Percentiles rank a stretch among this genome's conserved stretches.
Conservation (phyloP, 2,329 filamentous ascomycete species). For the Drechslerella stenobrocha region DNA sequence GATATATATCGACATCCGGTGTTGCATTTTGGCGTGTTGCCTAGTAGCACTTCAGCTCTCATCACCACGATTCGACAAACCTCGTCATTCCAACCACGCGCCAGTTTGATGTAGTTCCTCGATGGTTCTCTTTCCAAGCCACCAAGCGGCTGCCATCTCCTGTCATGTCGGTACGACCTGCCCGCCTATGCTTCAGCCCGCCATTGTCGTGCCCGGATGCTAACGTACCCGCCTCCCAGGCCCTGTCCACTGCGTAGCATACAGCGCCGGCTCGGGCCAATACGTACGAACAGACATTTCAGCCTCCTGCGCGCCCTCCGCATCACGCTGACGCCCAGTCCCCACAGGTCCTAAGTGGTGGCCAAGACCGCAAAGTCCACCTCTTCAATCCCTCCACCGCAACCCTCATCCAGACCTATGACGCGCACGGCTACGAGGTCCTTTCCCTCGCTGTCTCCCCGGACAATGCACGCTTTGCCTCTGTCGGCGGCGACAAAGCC, state of each 20-base stretch:
- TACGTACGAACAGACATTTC: slow-evolving; percentile 46
- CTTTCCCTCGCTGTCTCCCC: slow-evolving; percentile 73
- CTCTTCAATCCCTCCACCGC: slow-evolving; percentile 55
- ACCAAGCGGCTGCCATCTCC: slow-evolving; percentile 50
- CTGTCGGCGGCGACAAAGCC: slow-evolving; percentile 82
- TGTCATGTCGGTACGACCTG: slow-evolving; percentile 50
- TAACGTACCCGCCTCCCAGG: slow-evolving; percentile 37
- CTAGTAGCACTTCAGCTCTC: too few species aligned
- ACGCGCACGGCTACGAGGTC: slow-evolving; percentile 88
- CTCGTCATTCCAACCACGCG: background rate
- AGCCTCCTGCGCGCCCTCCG: slow-evolving; percentile 1
- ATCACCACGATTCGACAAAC: slow-evolving; percentile 1
- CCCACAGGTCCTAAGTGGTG: slow-evolving; percentile 51
- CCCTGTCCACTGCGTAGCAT: slow-evolving; percentile 52
- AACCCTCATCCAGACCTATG: slow-evolving; percentile 79
- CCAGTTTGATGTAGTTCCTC: slow-evolving; percentile 18
- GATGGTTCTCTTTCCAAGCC: slow-evolving; percentile 52
- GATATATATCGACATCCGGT: too few species aligned
- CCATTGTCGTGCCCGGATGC: background rate
- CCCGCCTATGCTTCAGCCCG: too few species aligned
- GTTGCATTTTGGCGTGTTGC: too few species aligned
- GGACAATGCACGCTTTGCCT: slow-evolving; percentile 83
- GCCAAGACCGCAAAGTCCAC: slow-evolving; percentile 54
- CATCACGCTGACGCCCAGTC: background rate
- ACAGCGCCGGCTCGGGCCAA: slow-evolving; percentile 52